Evolutionary conservation across 257 asterid species (phyloP), one percentile per base, ranked within the genome.

Genomic region (Ballota nigra): DNA sequence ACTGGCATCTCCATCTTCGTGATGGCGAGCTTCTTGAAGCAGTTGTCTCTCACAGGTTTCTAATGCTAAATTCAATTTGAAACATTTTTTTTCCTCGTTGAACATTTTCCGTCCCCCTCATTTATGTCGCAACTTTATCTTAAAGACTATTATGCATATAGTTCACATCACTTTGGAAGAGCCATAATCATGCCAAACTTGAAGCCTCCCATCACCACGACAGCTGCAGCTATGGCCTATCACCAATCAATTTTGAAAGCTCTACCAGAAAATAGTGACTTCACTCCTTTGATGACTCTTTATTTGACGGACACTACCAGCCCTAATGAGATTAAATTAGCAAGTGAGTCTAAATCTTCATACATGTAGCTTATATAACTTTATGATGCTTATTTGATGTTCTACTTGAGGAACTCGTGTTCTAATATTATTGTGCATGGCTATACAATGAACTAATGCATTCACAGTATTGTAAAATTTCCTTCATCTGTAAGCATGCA

Each of bases 1-100:
- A 94, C 80, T 94, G 97, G 98, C 98, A 91, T 83, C 98, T 94
- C 83, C 98, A 94, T 91, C 97, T 94, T 59, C 98, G 97, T 71
- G 98, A 94, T 71, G 96, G 97, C 24, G 88, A 89, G 58, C 89
- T 91, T 80, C 98, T 94, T 59, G 82, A 87, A 77, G 84, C 91
- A 24, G 89, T 94, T 68, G 88, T 81, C 36, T 31, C 89, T 71
- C 98, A 94, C 88, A 93, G 97, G 97, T 90, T 63, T 53, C 2
- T 8, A 53, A 22, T 22, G 61, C 8, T 53, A 23, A 19, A 53
- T 20, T 22, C 15, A 19, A 47, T 74, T 26, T 41, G 38, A 4
- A 8, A 51, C 24, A 8, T 19, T 64, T 19, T 20, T 43, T 36
- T n/a, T 59, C 51, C 6, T 69, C n/a, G 41, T 56, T 36, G 23